A percentile compares a stretch with the other conserved stretches of the same genome.
These are phyloP conservation scores for Coleophoma cylindrospora DNA, from an alignment of 2,329 filamentous ascomycete genomes.

Conservation along the genomic window DNA sequence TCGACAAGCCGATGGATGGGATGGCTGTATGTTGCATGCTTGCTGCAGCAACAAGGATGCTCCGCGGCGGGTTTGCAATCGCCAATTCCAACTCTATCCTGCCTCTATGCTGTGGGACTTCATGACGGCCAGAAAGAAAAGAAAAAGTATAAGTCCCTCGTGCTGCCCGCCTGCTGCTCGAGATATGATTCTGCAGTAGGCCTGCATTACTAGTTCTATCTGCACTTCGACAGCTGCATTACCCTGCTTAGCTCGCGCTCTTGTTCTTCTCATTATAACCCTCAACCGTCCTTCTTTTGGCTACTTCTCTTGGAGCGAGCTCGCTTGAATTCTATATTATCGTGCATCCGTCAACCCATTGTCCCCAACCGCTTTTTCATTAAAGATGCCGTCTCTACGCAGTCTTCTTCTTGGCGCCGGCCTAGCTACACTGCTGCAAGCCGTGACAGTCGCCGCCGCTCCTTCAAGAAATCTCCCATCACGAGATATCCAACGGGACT, in stretches of 20 bases:
- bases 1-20: too few species aligned
- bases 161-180: neutral
- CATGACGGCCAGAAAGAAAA: neutral
- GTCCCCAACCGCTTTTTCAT: too few species aligned
- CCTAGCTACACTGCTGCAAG: constrained; percentile 12
- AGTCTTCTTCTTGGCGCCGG: constrained; percentile 14
- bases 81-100: neutral
- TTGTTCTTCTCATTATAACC: too few species aligned
- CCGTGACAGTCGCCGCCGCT: constrained; percentile 7
- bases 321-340: too few species aligned
- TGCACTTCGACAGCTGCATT: too few species aligned
- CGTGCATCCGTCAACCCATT: too few species aligned
- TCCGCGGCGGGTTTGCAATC: neutral
- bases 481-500: neutral
- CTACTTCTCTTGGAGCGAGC: too few species aligned
- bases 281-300: too few species aligned
- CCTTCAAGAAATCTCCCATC: constrained; percentile 4
- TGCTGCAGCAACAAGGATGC: neutral
- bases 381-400: constrained; percentile 19
- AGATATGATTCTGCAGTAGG: too few species aligned
- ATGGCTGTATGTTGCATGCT: too few species aligned
- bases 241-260: too few species aligned
- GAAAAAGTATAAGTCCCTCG: neutral
- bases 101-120: neutral
- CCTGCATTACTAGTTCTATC: too few species aligned